Percentiles rank a stretch among this genome's conserved stretches.
Evolutionary conservation across 352 stramenopile genomes (phyloP).

Genomic region (Lagenidium giganteum): DNA sequence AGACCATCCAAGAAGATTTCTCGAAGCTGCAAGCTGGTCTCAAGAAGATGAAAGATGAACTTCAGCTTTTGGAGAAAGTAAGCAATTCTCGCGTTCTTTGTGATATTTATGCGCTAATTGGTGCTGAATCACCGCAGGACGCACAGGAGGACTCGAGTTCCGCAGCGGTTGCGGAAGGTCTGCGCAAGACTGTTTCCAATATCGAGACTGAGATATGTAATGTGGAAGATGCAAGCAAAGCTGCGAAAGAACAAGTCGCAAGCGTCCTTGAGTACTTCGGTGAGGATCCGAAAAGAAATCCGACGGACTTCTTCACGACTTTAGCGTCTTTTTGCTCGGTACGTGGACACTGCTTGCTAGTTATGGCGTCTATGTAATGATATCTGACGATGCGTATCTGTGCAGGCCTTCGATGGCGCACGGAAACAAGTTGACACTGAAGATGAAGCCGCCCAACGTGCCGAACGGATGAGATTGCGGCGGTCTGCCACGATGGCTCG

Average conservation of each 20-base stretch:
- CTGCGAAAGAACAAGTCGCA: constrained; percentile 45
- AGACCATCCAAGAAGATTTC: constrained; percentile 62
- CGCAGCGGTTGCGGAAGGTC: too few relatives aligned
- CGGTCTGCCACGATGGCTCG: too few relatives aligned
- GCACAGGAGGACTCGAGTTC: background rate
- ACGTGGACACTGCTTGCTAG: constrained; percentile 2
- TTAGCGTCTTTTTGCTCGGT: constrained; percentile 77
- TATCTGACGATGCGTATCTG: background rate
- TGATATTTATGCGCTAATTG: background rate
- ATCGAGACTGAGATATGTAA: constrained; percentile 43
- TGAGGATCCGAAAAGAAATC: constrained; percentile 68
- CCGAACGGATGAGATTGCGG: constrained; percentile 60
- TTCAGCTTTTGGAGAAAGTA: constrained; percentile 43
- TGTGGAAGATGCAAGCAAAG: constrained; percentile 29
- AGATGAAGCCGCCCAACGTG: constrained; percentile 46
- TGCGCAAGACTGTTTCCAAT: constrained; percentile 24
- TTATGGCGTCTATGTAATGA: background rate
- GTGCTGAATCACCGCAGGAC: background rate
- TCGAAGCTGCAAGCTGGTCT: constrained; percentile 48
- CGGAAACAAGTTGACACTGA: constrained; percentile 62
- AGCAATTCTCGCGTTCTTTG: too few relatives aligned
- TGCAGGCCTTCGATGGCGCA: constrained; percentile 55
- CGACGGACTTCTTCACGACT: constrained; percentile 75
- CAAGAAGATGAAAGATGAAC: constrained; percentile 35
- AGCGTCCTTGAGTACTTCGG: constrained; percentile 86